Percentiles rank a stretch among this genome's conserved stretches.
phyloP scores from a whole-genome alignment of 208 protist genomes.

The Acanthamoeba triangularis region DNA sequence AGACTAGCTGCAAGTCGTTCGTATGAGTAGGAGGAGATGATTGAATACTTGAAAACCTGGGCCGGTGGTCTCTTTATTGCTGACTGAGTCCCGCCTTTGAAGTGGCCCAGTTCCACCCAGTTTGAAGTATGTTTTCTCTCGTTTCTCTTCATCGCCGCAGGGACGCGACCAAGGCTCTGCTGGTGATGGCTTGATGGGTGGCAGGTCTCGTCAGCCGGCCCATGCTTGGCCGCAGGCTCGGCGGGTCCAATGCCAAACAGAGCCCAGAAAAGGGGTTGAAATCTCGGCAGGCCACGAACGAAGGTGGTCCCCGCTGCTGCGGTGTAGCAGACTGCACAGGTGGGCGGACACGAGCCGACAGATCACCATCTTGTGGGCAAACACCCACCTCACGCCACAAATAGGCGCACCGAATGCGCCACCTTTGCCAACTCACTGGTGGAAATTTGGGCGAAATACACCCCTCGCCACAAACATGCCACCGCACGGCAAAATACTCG shows the following conservation, averaged over 20 bases:
- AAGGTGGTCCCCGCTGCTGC: neutral
- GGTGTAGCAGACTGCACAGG: neutral
- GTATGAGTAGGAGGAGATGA: neutral
- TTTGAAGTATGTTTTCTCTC: slow-evolving; percentile 40
- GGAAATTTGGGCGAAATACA: neutral
- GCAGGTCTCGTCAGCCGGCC: neutral
- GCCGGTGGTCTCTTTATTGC: neutral
- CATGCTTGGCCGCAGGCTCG: neutral
- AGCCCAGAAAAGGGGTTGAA: neutral
- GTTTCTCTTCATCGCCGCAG: neutral
- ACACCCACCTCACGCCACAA: too few relatives aligned
- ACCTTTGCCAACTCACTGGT: neutral
- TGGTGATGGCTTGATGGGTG: too few relatives aligned
- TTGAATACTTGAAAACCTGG: neutral
- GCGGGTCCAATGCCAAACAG: neutral
- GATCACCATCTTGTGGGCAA: neutral
- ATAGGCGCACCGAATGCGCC: too few relatives aligned
- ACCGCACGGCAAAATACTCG: too few relatives aligned
- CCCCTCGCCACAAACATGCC: too few relatives aligned
- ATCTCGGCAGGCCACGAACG: neutral
- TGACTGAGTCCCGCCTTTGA: neutral
- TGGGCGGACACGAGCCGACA: neutral
- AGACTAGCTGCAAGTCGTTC: neutral
- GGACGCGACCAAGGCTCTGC: neutral
- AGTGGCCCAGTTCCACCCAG: slow-evolving; percentile 18